These are phyloP conservation scores for Lichtheimia hyalospora DNA, from an alignment of 371 early-diverging fungal species.

Conservation along the genomic window DNA sequence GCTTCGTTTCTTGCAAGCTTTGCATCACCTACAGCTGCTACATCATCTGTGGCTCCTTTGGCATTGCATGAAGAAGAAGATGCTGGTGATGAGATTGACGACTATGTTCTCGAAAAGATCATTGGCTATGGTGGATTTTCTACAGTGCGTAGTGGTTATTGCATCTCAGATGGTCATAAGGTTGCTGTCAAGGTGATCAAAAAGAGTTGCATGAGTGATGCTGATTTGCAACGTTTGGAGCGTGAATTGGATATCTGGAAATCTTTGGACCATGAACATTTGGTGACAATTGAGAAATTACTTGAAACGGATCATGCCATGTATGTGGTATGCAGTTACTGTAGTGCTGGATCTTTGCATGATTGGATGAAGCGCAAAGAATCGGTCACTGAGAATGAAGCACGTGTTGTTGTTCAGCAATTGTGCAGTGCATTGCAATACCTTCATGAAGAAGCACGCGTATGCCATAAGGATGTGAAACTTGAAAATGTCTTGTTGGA, in stretches of 20 bases:
- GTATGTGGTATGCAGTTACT: slow-evolving; percentile 72
- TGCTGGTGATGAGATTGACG: slow-evolving; percentile 68
- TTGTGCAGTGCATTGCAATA: slow-evolving; percentile 74
- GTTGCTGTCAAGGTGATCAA: slow-evolving; percentile 63
- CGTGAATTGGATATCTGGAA: slow-evolving; percentile 73
- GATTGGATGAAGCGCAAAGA: slow-evolving; percentile 18
- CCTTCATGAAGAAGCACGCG: slow-evolving; percentile 70
- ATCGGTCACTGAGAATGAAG: slow-evolving; percentile 47
- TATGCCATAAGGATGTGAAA: slow-evolving; percentile 93
- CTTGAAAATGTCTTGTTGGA: slow-evolving; percentile 85
- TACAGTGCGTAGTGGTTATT: slow-evolving; percentile 59
- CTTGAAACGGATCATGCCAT: slow-evolving; percentile 64
- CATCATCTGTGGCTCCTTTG: slow-evolving; percentile 7
- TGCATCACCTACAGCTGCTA: slow-evolving; percentile 27
- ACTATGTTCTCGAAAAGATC: slow-evolving; percentile 58
- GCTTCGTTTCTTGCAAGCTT: slow-evolving; percentile 59
- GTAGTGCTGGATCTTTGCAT: slow-evolving; percentile 56
- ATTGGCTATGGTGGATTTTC: slow-evolving; percentile 74
- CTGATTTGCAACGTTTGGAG: slow-evolving; percentile 30
- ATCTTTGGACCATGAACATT: slow-evolving; percentile 69
- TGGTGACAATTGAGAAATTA: slow-evolving; percentile 61
- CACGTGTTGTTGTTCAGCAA: slow-evolving; percentile 64
- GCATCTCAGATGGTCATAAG: slow-evolving; percentile 29
- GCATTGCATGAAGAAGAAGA: slow-evolving; percentile 17
- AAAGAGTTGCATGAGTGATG: slow-evolving; percentile 18